These are phyloP conservation scores for Senna tora DNA, from an alignment of 306 rosid species.

Conservation along the genomic window DNA sequence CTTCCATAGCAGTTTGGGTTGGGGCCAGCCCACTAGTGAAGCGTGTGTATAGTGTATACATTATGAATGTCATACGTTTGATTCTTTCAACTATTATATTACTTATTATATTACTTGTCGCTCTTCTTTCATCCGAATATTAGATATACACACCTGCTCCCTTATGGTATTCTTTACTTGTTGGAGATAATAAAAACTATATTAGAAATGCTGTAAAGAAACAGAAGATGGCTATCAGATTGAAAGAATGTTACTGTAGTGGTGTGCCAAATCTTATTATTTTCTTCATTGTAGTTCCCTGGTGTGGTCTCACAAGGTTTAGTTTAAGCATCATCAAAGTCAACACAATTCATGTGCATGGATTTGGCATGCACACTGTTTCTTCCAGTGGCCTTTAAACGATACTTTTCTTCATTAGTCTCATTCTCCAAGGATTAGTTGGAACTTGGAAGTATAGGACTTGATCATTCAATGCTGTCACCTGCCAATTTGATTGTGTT, in stretches of 20 bases:
- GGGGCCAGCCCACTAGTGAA: background rate
- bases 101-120: too few species aligned
- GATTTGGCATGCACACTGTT: conserved; percentile 8
- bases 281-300: background rate
- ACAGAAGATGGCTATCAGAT: background rate
- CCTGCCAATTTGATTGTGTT: conserved; percentile 14
- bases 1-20: conserved; percentile 14
- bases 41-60: background rate
- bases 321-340: conserved; percentile 4
- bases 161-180: background rate
- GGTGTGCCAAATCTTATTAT: background rate
- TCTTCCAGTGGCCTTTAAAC: conserved; percentile 4
- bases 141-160: conserved; percentile 3
- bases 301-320: background rate
- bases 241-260: background rate
- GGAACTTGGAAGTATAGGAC: conserved; percentile 10
- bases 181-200: background rate
- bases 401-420: background rate
- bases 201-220: conserved; percentile 12
- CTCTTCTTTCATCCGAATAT: conserved; percentile 10
- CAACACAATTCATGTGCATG: conserved; percentile 14
- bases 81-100: background rate
- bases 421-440: background rate
- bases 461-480: conserved; percentile 11
- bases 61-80: background rate